Conservation (phyloP, 139 green algal species). For the Picochlorum sp. region DNA sequence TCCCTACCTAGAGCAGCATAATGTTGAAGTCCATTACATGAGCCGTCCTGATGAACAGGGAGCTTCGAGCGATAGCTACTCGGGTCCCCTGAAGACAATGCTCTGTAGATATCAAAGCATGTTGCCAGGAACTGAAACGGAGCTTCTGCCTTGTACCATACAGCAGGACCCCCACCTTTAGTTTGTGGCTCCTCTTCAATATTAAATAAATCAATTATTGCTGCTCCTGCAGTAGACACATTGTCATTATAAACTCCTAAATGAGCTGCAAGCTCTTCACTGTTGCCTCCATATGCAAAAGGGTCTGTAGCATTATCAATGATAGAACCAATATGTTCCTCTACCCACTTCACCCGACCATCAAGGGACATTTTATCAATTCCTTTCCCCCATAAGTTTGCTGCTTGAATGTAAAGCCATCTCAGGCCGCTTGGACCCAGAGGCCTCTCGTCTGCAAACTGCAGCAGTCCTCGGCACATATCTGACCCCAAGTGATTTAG, state of each 20-base stretch:
- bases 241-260: background rate
- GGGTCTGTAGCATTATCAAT: conserved; percentile 34
- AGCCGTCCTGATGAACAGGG: conserved; percentile 87
- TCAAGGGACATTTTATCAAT: conserved; percentile 77
- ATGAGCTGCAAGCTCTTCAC: conserved; percentile 1
- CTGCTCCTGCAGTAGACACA: background rate
- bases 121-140: conserved; percentile 87
- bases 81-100: conserved; percentile 49
- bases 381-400: conserved; percentile 75
- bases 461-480: conserved; percentile 69
- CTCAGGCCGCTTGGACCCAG: conserved; percentile 65
- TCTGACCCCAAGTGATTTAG: conserved; percentile 91
- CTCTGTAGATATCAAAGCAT: conserved; percentile 72
- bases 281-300: background rate
- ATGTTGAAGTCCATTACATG: conserved; percentile 97
- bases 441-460: conserved; percentile 57
- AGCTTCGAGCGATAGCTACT: conserved; percentile 50
- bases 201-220: background rate
- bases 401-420: conserved; percentile 67
- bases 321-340: conserved; percentile 46
- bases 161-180: conserved; percentile 18
- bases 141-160: conserved; percentile 75
- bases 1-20: conserved; percentile 90
- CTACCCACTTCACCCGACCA: conserved; percentile 42
- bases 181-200: conserved; percentile 2